A percentile compares a stretch with the other conserved stretches of the same genome.
phyloP scores from a whole-genome alignment of 129 eudicot genomes.

The Arctium minus region DNA sequence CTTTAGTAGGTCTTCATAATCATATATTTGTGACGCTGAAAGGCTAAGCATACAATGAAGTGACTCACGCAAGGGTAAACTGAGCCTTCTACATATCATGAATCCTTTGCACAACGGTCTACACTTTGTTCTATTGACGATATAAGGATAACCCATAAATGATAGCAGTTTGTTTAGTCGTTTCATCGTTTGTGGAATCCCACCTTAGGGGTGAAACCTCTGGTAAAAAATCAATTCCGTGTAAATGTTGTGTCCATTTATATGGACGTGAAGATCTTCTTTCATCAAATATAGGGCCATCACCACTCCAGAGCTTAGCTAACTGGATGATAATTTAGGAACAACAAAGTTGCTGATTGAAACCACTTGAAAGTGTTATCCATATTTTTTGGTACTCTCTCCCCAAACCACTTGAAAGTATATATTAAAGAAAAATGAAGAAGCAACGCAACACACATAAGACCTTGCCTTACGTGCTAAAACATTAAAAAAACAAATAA shows the following conservation, averaged over 20 bases:
- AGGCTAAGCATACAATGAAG: conserved; percentile 50
- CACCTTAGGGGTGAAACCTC: conserved; percentile 73
- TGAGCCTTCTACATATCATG: conserved; percentile 87
- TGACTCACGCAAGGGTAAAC: conserved; percentile 95
- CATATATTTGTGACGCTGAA: conserved; percentile 28
- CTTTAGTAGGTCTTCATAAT: conserved; percentile 12
- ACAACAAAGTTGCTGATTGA: background rate
- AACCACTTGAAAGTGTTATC: too few species aligned
- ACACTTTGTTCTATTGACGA: conserved; percentile 81
- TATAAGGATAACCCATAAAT: conserved; percentile 68
- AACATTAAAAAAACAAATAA: too few species aligned
- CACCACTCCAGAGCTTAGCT: conserved; percentile 67
- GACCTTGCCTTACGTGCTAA: too few species aligned
- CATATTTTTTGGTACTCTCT: too few species aligned
- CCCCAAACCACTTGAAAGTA: too few species aligned
- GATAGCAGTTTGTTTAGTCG: conserved; percentile 43
- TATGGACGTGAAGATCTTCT: conserved; percentile 76
- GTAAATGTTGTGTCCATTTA: conserved; percentile 96
- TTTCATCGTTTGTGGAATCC: conserved; percentile 43
- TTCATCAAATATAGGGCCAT: conserved; percentile 62
- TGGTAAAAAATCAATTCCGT: conserved; percentile 92
- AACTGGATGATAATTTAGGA: conserved; percentile 51
- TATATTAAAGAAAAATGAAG: too few species aligned
- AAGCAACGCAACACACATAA: too few species aligned
- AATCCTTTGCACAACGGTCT: conserved; percentile 85